Base-by-base conservation (phyloP, 2,329 filamentous ascomycete genomes). In the Cordyceps militaris region DNA sequence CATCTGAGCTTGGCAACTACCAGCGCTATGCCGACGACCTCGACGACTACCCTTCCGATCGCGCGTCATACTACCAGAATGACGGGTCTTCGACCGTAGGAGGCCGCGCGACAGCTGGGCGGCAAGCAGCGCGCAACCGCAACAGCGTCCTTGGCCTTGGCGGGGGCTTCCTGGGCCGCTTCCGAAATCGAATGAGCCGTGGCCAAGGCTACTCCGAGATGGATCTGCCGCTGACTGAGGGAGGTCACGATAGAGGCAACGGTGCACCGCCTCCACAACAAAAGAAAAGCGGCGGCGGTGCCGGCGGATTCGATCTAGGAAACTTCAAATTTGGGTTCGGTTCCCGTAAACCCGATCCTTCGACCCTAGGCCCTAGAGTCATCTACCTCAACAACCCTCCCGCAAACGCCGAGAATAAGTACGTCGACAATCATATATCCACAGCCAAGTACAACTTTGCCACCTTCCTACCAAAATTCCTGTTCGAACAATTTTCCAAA, bases 401-500 rank as follows among this genome's bases (percentile, higher is more conserved):
- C 2, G 92, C 92, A 55, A 99, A 99, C 71, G 82, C 87, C 46
- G 80, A 79, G 52, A 93, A 92, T 77, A 96, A 93, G 72, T 97
- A 94, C 72, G 83, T 92, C 69, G 89, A 96, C 80, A 99, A 99
- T 70, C 91, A 97, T 72, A 88, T 99, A 62, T 97, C 93, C 43
- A 99, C 94, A 6, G 88, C 94, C 62, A 99, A 99, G 74, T 99
- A 99, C 82, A 99, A 97, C 71, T 66, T 91, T 68, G 80, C 89
- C 56, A 96, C 91, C 21, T 99, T 99, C 72, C 70, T 97, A 19
- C 94, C 94, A 52, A 99, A 99, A 73, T 99, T 99, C 74, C 79
- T 99, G 58, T 91, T 93, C 71, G 94, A 99, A 73, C 94, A 99
- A 71, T 99, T 99, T 75, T 97, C 92, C 61, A 99, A 97, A 78